Percentiles rank a stretch among this genome's conserved stretches.
phyloP scores from a whole-genome alignment of 2,329 filamentous ascomycete genomes.

The Ceratocystis diversiconidia region DNA sequence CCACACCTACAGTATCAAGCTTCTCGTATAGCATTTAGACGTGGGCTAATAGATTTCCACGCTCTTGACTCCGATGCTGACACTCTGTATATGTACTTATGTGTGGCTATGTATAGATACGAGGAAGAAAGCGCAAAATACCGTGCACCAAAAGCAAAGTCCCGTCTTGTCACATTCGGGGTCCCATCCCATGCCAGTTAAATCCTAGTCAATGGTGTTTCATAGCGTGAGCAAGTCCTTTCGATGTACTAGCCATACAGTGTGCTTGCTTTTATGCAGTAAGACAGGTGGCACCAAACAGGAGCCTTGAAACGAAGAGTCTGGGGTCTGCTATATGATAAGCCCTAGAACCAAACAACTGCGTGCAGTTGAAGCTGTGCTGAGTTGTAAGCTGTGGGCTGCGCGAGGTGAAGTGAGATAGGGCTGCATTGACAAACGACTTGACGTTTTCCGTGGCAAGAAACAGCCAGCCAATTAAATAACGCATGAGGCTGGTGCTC shows the following conservation, averaged over 20 bases:
- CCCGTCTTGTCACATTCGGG: not conserved
- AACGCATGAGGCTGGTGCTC: not conserved
- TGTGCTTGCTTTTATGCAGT: not conserved
- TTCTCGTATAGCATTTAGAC: no score
- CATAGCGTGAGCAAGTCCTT: not conserved
- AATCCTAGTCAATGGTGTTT: not conserved
- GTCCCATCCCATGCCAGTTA: not conserved
- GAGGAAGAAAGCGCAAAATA: not conserved
- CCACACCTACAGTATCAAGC: no score
- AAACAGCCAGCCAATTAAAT: not conserved
- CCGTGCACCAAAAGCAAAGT: not conserved
- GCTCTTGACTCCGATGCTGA: no score
- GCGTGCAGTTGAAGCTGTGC: no score
- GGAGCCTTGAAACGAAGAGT: not conserved
- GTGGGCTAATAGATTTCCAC: no score
- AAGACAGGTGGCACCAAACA: not conserved
- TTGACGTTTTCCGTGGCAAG: not conserved
- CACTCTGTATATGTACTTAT: not conserved
- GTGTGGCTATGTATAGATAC: not conserved
- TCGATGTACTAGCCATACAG: not conserved
- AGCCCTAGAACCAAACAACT: no score
- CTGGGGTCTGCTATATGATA: not conserved
- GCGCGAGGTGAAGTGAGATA: not conserved
- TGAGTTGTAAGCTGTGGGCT: not conserved
- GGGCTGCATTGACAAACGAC: not conserved